Base-by-base conservation (phyloP, 1,284 basidiomycete genomes). In the Golubevia pallescens region DNA sequence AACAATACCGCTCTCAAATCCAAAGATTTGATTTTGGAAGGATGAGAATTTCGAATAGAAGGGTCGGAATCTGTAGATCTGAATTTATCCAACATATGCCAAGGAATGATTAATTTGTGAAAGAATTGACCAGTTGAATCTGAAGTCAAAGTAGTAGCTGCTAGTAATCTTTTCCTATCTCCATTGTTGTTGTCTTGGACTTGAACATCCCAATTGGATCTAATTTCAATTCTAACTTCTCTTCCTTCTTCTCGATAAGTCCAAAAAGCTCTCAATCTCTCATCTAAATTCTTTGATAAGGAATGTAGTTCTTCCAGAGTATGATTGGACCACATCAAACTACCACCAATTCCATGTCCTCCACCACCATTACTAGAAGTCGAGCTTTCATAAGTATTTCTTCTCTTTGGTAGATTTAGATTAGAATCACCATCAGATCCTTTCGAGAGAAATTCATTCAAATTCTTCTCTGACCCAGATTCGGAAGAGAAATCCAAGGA, bases 241-340 rank as follows among this genome's bases (percentile, higher is more conserved):
- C 66, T 62, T 34, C 69, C 58, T 0, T 70, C 66, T 2, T 67
- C 73, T 42, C 77, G 65, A 52, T 77, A 79, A 48, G 74, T 72
- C 78, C 78, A 80, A 28, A 79, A 79, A 42, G 68, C 74, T 23
- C 68, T 54, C 24, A 80, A 66, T 8, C 78, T 67, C 4, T 61
- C 42, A 4, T 69, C 59, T 24, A 80, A 68, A 34, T 75, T 78
- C 1, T 66, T 61, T 48, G 72, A 69, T 28, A 80, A 77, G 14
- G 58, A 38, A 2, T 71, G 58, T 8, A 80, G 59, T 57, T 80
- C 77, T 10, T 77, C 75, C 10, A 74, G 20, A 24, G 67, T 71
- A 19, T 75, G 65, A 20, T 61, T 63, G 48, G 65, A 61, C 78
- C 78, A 80, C 19, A 70, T 67, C 2, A 61, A 56, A 5, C 73